A percentile compares a stretch with the other conserved stretches of the same genome.
Evolutionary conservation across 2,329 filamentous ascomycete genomes (phyloP).

Genomic region (Neopestalotiopsis rosae): DNA sequence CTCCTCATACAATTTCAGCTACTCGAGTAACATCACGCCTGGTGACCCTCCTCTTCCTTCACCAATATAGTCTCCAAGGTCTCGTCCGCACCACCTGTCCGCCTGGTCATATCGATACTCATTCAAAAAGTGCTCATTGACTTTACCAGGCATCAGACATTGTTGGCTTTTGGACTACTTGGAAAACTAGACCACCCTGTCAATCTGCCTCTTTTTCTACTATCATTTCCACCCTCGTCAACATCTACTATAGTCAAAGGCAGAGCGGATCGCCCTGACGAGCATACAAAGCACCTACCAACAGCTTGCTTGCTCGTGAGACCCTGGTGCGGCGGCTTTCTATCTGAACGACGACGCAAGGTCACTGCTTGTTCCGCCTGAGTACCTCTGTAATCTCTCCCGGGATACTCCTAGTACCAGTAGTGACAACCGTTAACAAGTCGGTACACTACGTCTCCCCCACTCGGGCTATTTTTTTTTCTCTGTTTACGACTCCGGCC

Average conservation of each 20-base stretch:
- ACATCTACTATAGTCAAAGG: slow-evolving; percentile 17
- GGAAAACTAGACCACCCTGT: neutral
- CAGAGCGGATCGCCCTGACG: slow-evolving; percentile 32
- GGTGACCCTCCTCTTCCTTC: neutral
- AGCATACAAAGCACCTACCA: slow-evolving; percentile 57
- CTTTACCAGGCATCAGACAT: neutral
- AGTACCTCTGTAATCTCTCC: slow-evolving; percentile 41
- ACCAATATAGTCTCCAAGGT: slow-evolving; percentile 1
- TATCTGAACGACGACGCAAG: slow-evolving; percentile 44
- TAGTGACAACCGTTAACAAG: slow-evolving; percentile 37
- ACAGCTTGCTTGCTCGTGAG: slow-evolving; percentile 35
- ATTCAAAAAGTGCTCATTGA: neutral
- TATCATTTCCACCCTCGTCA: neutral
- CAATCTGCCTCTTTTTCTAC: neutral
- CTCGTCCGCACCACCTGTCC: neutral
- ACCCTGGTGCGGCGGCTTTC: slow-evolving; percentile 49
- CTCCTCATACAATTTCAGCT: slow-evolving; percentile 1
- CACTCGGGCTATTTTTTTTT: slow-evolving; percentile 32
- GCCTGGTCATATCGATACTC: slow-evolving; percentile 6
- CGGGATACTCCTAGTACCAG: slow-evolving; percentile 46
- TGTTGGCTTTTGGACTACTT: neutral
- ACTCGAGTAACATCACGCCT: neutral
- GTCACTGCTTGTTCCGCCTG: slow-evolving; percentile 47
- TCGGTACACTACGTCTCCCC: slow-evolving; percentile 32
- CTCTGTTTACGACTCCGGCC: slow-evolving; percentile 25